Evolutionary conservation across 345 rosid species (phyloP).

Genomic region (sweet orange (Citrus sinensis)): DVS_A1.0 CM039163.1:42445001-42445500

Average conservation of each 20-base stretch:
- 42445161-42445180: slow-evolving; percentile 24
- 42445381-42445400: slow-evolving; percentile 29
- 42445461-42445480: slow-evolving; percentile 24
- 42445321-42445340: slow-evolving; percentile 23
- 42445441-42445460: slow-evolving; percentile 25
- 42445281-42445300: slow-evolving; percentile 30
- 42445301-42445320: slow-evolving; percentile 28
- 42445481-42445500: slow-evolving; percentile 19
- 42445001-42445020: slow-evolving; percentile 32
- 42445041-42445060: slow-evolving; percentile 20
- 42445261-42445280: slow-evolving; percentile 31
- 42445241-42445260: slow-evolving; percentile 28
- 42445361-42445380: slow-evolving; percentile 26
- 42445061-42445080: slow-evolving; percentile 32
- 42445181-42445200: slow-evolving; percentile 23
- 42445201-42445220: slow-evolving; percentile 21
- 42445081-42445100: slow-evolving; percentile 22
- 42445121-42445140: slow-evolving; percentile 25
- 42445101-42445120: slow-evolving; percentile 15
- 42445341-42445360: slow-evolving; percentile 26
- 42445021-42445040: slow-evolving; percentile 37
- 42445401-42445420: slow-evolving; percentile 26
- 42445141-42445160: slow-evolving; percentile 30
- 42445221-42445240: slow-evolving; percentile 19
- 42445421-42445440: slow-evolving; percentile 25